Evolutionary conservation across 495 filamentous ascomycete genomes (phyloP).

Genomic region (Gamarada debralockiae): DNA sequence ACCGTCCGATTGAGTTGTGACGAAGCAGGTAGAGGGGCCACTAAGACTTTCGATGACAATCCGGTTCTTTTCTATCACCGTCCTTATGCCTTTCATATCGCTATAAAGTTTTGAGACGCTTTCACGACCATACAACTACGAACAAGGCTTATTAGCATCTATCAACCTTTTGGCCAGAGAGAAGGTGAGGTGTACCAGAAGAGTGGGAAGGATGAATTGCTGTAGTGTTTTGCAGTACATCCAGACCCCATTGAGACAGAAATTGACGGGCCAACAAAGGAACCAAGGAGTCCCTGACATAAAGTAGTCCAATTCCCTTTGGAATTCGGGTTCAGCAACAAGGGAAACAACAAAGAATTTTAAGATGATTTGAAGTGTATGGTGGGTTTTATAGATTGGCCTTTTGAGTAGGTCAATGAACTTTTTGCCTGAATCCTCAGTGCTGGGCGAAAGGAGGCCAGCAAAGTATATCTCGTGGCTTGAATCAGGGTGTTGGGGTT

Average conservation of each 20-base stretch:
- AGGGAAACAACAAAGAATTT: slow-evolving; percentile 53
- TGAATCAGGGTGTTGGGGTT: slow-evolving; percentile 21
- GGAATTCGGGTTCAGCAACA: slow-evolving; percentile 55
- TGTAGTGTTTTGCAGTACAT: slow-evolving; percentile 4
- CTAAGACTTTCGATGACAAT: slow-evolving; percentile 41
- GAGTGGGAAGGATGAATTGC: neutral
- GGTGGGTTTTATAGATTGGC: slow-evolving; percentile 22
- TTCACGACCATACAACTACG: slow-evolving; percentile 40
- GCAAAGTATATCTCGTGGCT: neutral
- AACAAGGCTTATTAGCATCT: slow-evolving; percentile 43
- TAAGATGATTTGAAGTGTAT: slow-evolving; percentile 35
- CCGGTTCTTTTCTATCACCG: slow-evolving; percentile 41
- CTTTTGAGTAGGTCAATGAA: too few relatives aligned
- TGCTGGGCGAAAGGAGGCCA: neutral
- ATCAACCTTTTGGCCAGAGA: too few relatives aligned
- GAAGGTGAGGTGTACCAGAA: slow-evolving; percentile 30
- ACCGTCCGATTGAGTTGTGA: slow-evolving; percentile 34
- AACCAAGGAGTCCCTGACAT: slow-evolving; percentile 29
- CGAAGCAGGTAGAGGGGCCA: slow-evolving; percentile 45
- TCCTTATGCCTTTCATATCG: slow-evolving; percentile 44
- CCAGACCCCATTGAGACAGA: slow-evolving; percentile 2
- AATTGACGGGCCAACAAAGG: slow-evolving; percentile 25
- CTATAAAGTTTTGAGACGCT: slow-evolving; percentile 42
- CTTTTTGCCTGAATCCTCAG: neutral
- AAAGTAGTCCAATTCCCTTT: slow-evolving; percentile 51